These are phyloP conservation scores for Austroboletus niveus DNA, from an alignment of 1,284 basidiomycete genomes.

Conservation along the genomic window DNA sequence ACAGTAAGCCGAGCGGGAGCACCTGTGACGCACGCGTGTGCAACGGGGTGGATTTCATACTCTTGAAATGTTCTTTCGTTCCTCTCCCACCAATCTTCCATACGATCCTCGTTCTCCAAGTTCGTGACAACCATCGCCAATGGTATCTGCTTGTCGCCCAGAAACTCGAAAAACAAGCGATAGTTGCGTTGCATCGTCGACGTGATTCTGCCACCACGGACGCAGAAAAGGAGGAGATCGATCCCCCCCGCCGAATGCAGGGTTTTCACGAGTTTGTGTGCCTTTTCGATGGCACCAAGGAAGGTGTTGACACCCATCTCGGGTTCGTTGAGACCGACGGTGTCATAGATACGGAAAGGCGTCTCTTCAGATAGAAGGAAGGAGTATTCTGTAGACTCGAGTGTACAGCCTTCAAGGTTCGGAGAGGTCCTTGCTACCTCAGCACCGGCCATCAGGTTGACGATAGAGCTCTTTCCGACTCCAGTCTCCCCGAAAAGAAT, in stretches of 20 bases:
- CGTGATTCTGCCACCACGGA: neutral
- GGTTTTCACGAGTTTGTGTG: neutral
- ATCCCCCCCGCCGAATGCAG: neutral
- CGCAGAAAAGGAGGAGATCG: slow-evolving; percentile 2
- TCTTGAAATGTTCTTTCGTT: neutral
- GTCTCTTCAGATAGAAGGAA: neutral
- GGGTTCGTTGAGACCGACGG: neutral
- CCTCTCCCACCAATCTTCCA: neutral
- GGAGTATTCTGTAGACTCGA: neutral
- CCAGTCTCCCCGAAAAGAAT: neutral
- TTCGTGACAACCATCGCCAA: neutral
- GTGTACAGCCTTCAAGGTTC: neutral
- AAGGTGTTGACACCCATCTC: neutral
- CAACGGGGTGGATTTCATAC: neutral
- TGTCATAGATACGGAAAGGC: neutral
- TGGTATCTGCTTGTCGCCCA: neutral
- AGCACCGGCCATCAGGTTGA: neutral
- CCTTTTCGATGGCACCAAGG: neutral
- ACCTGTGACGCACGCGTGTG: neutral
- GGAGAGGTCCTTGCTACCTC: neutral
- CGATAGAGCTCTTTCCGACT: neutral
- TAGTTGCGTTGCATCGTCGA: neutral
- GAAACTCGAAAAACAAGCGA: neutral
- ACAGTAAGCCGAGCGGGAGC: neutral
- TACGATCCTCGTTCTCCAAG: neutral